Base-by-base conservation (phyloP, 2,329 filamentous ascomycete species). In the Paecilomyces sp. region DNA sequence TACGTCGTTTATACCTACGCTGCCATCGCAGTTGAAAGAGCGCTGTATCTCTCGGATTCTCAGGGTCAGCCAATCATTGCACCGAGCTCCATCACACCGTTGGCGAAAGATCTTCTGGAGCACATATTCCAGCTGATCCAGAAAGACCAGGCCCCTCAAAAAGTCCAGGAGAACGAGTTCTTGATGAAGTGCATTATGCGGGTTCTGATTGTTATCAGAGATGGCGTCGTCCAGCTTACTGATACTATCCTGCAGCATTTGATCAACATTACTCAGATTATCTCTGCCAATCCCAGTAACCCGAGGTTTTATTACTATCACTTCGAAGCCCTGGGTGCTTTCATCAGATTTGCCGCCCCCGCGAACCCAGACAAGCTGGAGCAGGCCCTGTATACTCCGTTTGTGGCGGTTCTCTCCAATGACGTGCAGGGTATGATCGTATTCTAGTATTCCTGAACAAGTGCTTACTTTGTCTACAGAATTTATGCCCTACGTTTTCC, bases 131-230 rank as follows among this genome's bases (percentile, higher is more conserved):
- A 88, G 64, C 82, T 99, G 57, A 91, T 99, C 65, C 90, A 95
- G 71, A 91, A 89, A 71, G 89, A 96, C 67, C 82, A 83, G 3
- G 88, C 89, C 11, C 89, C 95, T 0, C 86, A 93, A 64, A 99
- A 97, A 81, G 87, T 99, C 62, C 94, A 99, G 72, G 94, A 99
- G 76, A 99, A 99, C 71, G 94, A 99, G 72, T 99, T 97, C 74
- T 76, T 99, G 70, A 97, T 99, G 92, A 90, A 92, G 68, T 99
- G 94, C 69, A 91, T 97, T 59, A 99, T 99, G 94, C 86, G 94
- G 67, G 93, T 99, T 12, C 81, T 99, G 62, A 92, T 99, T 65
- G 92, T 97, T 64, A 89, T 97, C 74, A 90, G 89, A 72, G 92
- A 96, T 55, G 89, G 87, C 30, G 85, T 93, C 13, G 77, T 87